These are phyloP conservation scores for Alnus rubra DNA, from an alignment of 306 rosid genomes.

Conservation along the genomic window DNA sequence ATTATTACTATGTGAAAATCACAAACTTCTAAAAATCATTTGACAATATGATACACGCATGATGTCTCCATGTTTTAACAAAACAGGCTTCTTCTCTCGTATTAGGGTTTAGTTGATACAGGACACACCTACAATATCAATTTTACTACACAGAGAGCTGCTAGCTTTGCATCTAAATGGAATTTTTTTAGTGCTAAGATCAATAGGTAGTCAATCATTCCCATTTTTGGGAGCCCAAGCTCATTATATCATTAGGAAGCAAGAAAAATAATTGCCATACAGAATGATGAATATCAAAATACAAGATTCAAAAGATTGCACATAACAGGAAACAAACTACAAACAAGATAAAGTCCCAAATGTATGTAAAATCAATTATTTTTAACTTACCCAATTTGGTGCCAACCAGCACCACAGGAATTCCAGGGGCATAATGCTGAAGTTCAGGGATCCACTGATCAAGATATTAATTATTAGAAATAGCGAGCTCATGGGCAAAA, in stretches of 20 bases:
- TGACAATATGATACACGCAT: neutral
- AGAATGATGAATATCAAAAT: neutral
- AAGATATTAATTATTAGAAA: conserved; percentile 22
- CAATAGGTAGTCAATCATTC: neutral
- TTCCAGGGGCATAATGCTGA: conserved; percentile 83
- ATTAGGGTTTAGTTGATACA: neutral
- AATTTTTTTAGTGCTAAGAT: neutral
- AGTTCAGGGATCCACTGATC: conserved; percentile 91
- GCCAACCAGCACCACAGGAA: conserved; percentile 78
- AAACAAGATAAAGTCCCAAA: neutral
- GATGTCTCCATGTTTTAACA: neutral
- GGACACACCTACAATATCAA: neutral
- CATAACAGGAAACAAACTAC: neutral
- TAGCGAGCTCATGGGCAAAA: conserved; percentile 13
- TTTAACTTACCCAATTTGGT: conserved; percentile 72
- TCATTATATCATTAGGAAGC: neutral
- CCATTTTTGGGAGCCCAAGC: conserved; percentile 8
- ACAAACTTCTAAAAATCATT: neutral
- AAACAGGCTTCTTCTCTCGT: conserved; percentile 1
- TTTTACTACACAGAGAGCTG: neutral
- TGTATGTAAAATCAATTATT: conserved; percentile 15
- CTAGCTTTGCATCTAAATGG: neutral
- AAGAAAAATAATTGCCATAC: neutral
- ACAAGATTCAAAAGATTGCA: neutral
- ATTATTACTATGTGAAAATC: neutral